Base-by-base conservation (phyloP, 75 land plant species). In the Sequoia sempervirens region DNA sequence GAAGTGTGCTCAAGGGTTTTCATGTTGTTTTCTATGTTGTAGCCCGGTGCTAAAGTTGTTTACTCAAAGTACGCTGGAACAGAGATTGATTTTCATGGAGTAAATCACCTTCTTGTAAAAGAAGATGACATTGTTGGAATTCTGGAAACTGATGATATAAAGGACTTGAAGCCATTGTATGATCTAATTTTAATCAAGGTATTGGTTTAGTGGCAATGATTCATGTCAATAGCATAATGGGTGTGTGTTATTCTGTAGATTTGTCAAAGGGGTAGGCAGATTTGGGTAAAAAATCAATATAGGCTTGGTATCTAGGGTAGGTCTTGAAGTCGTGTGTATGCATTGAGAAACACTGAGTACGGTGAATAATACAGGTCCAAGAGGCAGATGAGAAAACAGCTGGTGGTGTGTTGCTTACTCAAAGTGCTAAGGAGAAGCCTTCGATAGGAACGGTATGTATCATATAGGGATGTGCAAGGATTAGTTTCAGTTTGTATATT, bases 21-120 rank as follows among this genome's bases (percentile, higher is more conserved):
- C 34, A 10, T 46, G 53, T 54, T 81, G n/a, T 52, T 69, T 58
- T 40, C 26, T 69, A 37, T 69, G 9, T 68, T 82, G 30, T 28
- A 82, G 97, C 41, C 87, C 82, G 97, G 97, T 38, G 84, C 85
- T 56, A 88, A 90, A 76, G 87, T 95, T 38, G 94, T 95, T 9
- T 95, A 94, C 83, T 95, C 97, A 54, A 95, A 94, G 88, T 95
- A 90, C 83, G 93, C 96, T 26, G 96, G 97, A 23, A 95, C 96
- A 26, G 97, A 94, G 82, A 69, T 95, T 76, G 93, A 95, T 80
- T 91, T 95, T 86, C 91, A 91, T 85, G 97, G 94, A 38, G 68
- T 84, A 38, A 87, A 89, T 68, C 94, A 94, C 82, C 89, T 95
- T 10, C 82, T 95, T 28, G 80, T 92, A 79, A 95, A 94, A 86